A percentile compares a stretch with the other conserved stretches of the same genome.
Evolutionary conservation across 257 asterid genomes (phyloP).

Genomic region (Solanum appendiculatum): DNA sequence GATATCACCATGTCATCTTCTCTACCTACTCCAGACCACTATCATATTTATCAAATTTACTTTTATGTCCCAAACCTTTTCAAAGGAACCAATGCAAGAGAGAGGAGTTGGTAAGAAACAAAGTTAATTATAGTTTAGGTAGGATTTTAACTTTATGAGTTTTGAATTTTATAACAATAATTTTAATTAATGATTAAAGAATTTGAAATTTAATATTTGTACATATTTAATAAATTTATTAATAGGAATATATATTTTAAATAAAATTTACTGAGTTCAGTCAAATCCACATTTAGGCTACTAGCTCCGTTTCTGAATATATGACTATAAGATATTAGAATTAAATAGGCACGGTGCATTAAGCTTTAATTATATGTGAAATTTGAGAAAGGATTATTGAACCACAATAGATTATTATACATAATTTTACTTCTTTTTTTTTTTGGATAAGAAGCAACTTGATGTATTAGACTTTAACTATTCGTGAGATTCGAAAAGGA

Average conservation of each 20-base stretch:
- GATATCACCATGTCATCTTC: slow-evolving; percentile 51
- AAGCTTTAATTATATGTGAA: background rate
- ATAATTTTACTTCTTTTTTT: too few relatives aligned
- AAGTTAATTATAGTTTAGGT: background rate
- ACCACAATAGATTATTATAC: background rate
- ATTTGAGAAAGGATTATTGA: background rate
- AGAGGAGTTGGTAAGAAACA: background rate
- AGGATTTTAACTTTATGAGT: too few relatives aligned
- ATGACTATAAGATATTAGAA: background rate
- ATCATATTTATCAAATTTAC: background rate
- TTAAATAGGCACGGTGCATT: too few relatives aligned
- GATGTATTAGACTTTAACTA: background rate
- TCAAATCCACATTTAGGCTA: background rate
- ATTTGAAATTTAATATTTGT: too few relatives aligned
- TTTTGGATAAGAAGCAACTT: background rate
- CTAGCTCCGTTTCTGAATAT: too few relatives aligned
- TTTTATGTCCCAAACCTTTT: background rate
- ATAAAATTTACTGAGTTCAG: too few relatives aligned
- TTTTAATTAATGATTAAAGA: too few relatives aligned
- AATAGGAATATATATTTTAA: too few relatives aligned
- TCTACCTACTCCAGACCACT: slow-evolving; percentile 69
- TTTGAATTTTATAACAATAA: too few relatives aligned
- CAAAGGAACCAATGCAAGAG: background rate
- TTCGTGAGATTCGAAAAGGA: background rate
- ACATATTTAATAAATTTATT: too few relatives aligned